phyloP scores from a whole-genome alignment of 2,329 filamentous ascomycete species.

The Cytospora piceae region DNA sequence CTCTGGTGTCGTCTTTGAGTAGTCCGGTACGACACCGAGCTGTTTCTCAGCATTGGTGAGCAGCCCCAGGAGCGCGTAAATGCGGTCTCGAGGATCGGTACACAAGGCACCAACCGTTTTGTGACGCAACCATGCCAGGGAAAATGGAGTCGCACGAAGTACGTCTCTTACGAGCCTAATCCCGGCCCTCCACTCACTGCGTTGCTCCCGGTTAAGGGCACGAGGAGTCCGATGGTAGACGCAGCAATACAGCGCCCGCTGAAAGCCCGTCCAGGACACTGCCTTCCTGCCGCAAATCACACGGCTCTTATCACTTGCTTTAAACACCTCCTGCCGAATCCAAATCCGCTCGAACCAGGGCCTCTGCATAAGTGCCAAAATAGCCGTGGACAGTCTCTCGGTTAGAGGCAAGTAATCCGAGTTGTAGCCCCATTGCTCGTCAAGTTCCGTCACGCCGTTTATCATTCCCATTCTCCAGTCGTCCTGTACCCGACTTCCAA shows the following conservation, averaged over 20 bases:
- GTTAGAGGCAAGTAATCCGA: not conserved
- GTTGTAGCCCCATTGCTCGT: not conserved
- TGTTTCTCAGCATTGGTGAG: not conserved
- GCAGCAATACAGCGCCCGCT: not conserved
- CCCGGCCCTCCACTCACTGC: not conserved
- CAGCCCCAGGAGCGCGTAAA: conserved; percentile 7
- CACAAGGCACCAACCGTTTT: not conserved
- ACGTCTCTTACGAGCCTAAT: not conserved
- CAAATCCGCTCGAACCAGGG: conserved; percentile 30
- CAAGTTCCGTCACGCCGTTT: not conserved
- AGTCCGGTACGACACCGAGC: not conserved
- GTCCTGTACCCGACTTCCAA: not conserved
- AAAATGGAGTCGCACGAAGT: not conserved
- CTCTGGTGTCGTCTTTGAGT: not conserved
- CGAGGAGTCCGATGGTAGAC: not conserved
- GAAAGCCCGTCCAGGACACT: not conserved
- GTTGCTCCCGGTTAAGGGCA: not conserved
- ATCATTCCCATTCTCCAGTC: not conserved
- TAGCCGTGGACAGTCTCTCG: not conserved
- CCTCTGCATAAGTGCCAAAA: not conserved
- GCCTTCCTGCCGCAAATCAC: not conserved
- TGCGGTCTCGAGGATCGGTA: conserved; percentile 8
- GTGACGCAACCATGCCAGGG: not conserved
- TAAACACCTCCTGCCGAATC: conserved; percentile 34
- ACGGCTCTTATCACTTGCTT: conserved; percentile 5